Evolutionary conservation across 2,329 filamentous ascomycete genomes (phyloP), one percentile per base, ranked within the genome.

Genomic region (Blastomyces emzantsi): DNA sequence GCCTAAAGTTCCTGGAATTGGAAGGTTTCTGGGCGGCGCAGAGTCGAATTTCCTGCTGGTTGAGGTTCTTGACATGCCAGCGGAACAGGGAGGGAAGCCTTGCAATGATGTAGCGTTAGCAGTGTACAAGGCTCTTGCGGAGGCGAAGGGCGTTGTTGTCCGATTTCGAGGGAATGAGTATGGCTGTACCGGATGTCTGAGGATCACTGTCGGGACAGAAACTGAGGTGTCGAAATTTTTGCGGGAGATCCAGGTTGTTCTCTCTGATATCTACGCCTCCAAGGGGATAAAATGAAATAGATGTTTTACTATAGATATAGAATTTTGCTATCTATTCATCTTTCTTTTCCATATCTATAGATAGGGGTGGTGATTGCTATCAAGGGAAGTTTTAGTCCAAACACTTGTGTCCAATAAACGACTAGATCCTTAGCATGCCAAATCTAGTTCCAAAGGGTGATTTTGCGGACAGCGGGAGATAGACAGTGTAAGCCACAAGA

Each of bases 141-240:
- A 96, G 80, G 84, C 86, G 51, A 87, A 86, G 73, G 92, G 93
- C 0, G 93, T 99, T 0, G 92, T 99, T 7, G 93, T 97, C 3
- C 82, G 94, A 62, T 99, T 97, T 76, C 83, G 94, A 69, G 94
- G 94, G 58, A 95, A 92, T 78, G 94, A 99, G 80, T 81, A 89
- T 68, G 93, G 92, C 4, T 99, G 94, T 73, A 76, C 87, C 52
- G 94, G 93, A 0, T 97, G 93, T 72, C 77, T 99, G 74, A 85
- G 94, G 63, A 90, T 97, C 68, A 99, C 94, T 0, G 86, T 99
- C 15, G 94, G 94, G 19, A 97, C 93, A 0, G 90, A 95, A 74
- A 78, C 85, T 1, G 94, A 99, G 76, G 90, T 95, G 9, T 87
- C 87, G 33, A 83, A 87, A 64, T 90, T 97, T 72, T 73, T 99